Base-by-base conservation (phyloP, 148 eudicot genomes). In the Persicaria maculosa region DNA sequence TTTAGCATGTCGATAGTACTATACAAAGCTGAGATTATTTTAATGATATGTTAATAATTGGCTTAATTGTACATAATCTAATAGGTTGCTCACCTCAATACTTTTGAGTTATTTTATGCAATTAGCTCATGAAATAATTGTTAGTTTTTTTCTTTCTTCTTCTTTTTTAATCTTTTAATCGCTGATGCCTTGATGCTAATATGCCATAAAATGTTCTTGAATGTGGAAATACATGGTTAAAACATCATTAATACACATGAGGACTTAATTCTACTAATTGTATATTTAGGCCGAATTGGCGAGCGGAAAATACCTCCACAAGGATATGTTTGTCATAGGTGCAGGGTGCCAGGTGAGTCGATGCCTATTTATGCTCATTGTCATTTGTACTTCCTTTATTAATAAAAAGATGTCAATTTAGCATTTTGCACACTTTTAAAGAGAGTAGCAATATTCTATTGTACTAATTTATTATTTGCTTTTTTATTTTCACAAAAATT, bases 301-400 rank as follows among this genome's bases (percentile, higher is more conserved):
- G 90, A 84, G 71, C 77, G 84, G 74, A 90, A 86, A 65, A 65
- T 40, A 44, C 97, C 98, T 73, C 93, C 97, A 6, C 88, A 74
- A 57, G 96, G 96, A 64, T 94, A 94, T 76, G 75, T 94, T 54
- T 94, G 98, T 75, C 91, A 91, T 79, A 82, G 98, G 85, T 94
- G 98, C 81, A 91, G 86, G 74, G 84, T 81, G 50, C 88, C 98
- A 70, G 98, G 98, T 94, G 82, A 14, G 79, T 12, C 79, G n/a
- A 16, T 65, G 44, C 72, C 46, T 71, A 71, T 71, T 11, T 71
- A 70, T 16, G 44, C 72, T 44, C 55, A 73, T 14, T 43, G 14
- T 65, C 14, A 40, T 43, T 15, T 40, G 20, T 75, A 31, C 40
- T 0, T 2, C 40, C 40, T 31, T 31, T 31, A 31, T 31, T 31